phyloP scores from a whole-genome alignment of 2,329 filamentous ascomycete species.

The Aspergillus vadensis region DNA sequence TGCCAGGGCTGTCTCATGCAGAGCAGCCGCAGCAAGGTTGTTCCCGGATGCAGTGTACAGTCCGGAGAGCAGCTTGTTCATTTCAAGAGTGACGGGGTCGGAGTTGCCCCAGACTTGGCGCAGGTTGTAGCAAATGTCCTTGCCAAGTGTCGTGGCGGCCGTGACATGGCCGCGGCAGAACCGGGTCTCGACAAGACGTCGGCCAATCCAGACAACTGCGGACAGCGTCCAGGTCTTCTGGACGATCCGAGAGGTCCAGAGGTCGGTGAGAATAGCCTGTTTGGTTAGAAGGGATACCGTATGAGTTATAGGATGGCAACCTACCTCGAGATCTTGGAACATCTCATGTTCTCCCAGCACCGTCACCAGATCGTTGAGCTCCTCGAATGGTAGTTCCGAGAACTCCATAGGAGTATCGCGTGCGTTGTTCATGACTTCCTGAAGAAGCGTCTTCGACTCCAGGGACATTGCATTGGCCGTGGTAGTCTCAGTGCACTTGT shows the following conservation, averaged over 20 bases:
- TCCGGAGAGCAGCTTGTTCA: constrained; percentile 53
- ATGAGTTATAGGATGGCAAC: neutral
- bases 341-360: constrained; percentile 42
- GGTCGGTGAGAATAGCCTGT: constrained; percentile 43
- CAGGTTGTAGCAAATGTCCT: constrained; percentile 59
- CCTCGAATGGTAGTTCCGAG: constrained; percentile 36
- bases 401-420: constrained; percentile 36
- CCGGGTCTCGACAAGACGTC: constrained; percentile 55
- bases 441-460: constrained; percentile 37
- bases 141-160: constrained; percentile 50
- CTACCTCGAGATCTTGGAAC: constrained; percentile 40
- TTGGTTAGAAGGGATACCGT: neutral
- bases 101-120: constrained; percentile 55
- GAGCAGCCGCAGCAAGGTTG: constrained; percentile 31
- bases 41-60: constrained; percentile 49
- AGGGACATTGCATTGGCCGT: constrained; percentile 33
- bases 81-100: constrained; percentile 52
- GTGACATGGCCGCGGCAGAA: constrained; percentile 52
- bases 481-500: constrained; percentile 31
- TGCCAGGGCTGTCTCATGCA: constrained; percentile 35
- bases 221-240: constrained; percentile 49
- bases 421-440: constrained; percentile 35
- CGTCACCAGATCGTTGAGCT: constrained; percentile 42
- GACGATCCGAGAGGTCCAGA: constrained; percentile 51
- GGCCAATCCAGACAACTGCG: constrained; percentile 55